Conservation (phyloP, 2,329 filamentous ascomycete species). For the Didymella pomorum region DNA sequence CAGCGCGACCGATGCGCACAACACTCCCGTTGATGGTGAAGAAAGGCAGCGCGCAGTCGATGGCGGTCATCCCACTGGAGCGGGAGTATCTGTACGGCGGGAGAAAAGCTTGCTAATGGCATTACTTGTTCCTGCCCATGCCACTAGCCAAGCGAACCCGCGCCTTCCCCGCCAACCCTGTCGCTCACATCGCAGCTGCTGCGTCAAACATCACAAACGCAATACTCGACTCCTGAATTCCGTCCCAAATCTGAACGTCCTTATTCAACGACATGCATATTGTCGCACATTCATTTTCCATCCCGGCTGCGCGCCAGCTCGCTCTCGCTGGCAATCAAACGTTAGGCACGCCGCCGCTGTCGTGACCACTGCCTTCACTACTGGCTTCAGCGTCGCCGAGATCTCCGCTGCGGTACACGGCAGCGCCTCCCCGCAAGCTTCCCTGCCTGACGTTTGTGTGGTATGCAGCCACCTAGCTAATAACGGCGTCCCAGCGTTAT, state of each 20-base stretch:
- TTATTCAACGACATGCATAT: conserved; percentile 23
- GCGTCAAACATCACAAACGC: conserved; percentile 22
- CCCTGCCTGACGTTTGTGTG: conserved; percentile 10
- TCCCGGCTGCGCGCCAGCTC: conserved; percentile 25
- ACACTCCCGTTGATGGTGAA: conserved; percentile 2
- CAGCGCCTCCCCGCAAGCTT: conserved; percentile 13
- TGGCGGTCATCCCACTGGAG: conserved; percentile 23
- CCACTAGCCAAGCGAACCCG: conserved; percentile 19
- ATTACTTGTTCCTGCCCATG: conserved; percentile 20
- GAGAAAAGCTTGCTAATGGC: conserved; percentile 19
- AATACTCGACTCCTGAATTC: conserved; percentile 13
- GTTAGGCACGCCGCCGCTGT: conserved; percentile 25
- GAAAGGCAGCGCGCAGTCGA: conserved; percentile 1
- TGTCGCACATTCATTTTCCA: conserved; percentile 12
- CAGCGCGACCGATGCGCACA: conserved; percentile 4
- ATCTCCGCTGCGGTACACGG: conserved; percentile 17
- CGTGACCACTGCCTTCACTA: conserved; percentile 23
- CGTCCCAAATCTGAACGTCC: conserved; percentile 13
- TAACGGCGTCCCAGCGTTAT: conserved; percentile 34
- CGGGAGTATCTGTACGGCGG: conserved; percentile 11
- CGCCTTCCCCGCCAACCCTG: conserved; percentile 23
- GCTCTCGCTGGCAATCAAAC: conserved; percentile 19
- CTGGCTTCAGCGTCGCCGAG: conserved; percentile 29
- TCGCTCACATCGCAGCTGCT: conserved; percentile 11
- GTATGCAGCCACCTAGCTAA: conserved; percentile 15